A percentile compares a stretch with the other conserved stretches of the same genome.
Conservation (phyloP, 2,329 filamentous ascomycete species). For the Celoporthe dispersa region DNA sequence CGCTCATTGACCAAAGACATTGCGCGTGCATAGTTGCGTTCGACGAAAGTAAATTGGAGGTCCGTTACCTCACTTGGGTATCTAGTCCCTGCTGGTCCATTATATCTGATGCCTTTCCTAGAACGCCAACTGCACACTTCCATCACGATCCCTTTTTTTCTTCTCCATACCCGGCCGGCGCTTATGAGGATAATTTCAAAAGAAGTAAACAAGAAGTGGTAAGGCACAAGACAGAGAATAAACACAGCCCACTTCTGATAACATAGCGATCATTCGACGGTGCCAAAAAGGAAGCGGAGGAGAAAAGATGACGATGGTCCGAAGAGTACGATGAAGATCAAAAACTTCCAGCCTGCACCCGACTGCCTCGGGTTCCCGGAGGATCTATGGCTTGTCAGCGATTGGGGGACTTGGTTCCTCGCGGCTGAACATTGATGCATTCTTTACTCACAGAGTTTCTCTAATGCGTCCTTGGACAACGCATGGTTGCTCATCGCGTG, state of each 20-base stretch:
- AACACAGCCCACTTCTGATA: neutral
- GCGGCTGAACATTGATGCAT: neutral
- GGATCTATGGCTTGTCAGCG: conserved; percentile 7
- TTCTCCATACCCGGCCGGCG: neutral
- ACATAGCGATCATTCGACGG: neutral
- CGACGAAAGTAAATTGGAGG: neutral
- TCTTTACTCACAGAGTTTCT: conserved; percentile 7
- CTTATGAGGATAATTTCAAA: neutral
- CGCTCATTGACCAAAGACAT: neutral
- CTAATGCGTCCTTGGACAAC: conserved; percentile 6
- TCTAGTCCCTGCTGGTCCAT: neutral
- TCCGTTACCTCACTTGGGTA: neutral
- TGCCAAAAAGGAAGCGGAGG: neutral
- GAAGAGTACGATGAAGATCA: neutral
- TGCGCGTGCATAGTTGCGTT: neutral
- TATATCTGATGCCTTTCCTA: neutral
- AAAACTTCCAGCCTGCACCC: neutral
- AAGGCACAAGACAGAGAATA: neutral
- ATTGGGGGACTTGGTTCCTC: neutral
- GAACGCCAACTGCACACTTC: neutral
- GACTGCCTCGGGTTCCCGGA: neutral
- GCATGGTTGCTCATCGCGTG: conserved; percentile 45
- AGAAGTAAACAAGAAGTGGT: neutral
- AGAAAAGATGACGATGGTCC: neutral
- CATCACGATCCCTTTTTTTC: neutral